phyloP scores from a whole-genome alignment of 1,284 basidiomycete species.

The Ustilago xerochloae region DNA sequence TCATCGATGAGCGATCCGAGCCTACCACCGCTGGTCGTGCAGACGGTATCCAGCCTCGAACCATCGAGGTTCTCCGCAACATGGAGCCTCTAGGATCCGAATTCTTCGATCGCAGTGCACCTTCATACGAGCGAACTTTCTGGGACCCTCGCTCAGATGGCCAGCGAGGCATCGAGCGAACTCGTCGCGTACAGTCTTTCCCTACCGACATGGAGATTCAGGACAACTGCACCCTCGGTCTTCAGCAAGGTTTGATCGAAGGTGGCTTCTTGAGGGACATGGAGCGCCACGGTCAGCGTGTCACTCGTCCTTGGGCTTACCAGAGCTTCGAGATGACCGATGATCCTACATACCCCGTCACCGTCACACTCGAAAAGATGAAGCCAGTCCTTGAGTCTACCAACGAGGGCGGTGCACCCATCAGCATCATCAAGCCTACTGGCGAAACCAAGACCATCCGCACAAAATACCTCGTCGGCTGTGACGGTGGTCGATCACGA shows the following conservation, averaged over 20 bases:
- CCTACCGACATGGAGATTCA: constrained; percentile 70
- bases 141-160: constrained; percentile 68
- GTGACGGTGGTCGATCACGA: constrained; percentile 68
- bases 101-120: constrained; percentile 59
- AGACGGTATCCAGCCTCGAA: constrained; percentile 69
- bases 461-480: constrained; percentile 69
- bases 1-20: constrained; percentile 67
- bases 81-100: constrained; percentile 67
- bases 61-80: constrained; percentile 75
- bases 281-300: constrained; percentile 65
- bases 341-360: constrained; percentile 53
- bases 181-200: constrained; percentile 69
- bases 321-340: constrained; percentile 53
- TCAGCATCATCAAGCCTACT: constrained; percentile 58
- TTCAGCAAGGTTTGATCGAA: constrained; percentile 70
- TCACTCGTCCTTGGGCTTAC: constrained; percentile 66
- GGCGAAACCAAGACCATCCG: constrained; percentile 63
- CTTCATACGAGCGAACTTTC: constrained; percentile 69
- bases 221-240: constrained; percentile 69
- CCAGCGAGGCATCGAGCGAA: constrained; percentile 65
- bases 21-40: constrained; percentile 69
- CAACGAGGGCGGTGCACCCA: constrained; percentile 57
- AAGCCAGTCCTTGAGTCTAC: constrained; percentile 52
- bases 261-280: constrained; percentile 68
- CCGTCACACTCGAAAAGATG: constrained; percentile 62